These are phyloP conservation scores for Triticum dicoccoides DNA, from an alignment of 176 grass and related monocot genomes.

Conservation along the genomic window DNA sequence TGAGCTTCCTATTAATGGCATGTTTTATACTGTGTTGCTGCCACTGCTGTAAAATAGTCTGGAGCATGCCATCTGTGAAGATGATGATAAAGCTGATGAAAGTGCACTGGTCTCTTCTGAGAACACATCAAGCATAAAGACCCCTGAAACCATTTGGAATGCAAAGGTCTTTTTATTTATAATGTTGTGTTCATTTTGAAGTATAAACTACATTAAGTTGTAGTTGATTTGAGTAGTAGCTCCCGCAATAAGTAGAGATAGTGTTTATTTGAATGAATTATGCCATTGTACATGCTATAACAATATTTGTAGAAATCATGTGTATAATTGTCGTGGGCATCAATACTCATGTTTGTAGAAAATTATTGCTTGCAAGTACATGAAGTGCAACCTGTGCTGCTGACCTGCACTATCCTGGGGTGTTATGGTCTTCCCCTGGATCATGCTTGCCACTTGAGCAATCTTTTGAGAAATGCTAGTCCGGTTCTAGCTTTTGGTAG, in stretches of 20 bases:
- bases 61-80: slow-evolving; percentile 79
- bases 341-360: background rate
- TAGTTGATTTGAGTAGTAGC: slow-evolving; percentile 9
- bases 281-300: background rate
- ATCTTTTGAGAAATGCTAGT: background rate
- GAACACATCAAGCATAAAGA: slow-evolving; percentile 41
- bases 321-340: background rate
- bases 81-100: slow-evolving; percentile 51
- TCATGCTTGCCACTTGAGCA: background rate
- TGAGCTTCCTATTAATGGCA: background rate
- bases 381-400: background rate
- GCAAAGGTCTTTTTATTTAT: slow-evolving; percentile 60
- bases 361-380: background rate
- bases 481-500: background rate
- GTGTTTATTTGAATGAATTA: background rate
- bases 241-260: background rate
- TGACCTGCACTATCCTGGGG: background rate
- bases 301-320: background rate
- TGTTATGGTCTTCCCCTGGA: background rate
- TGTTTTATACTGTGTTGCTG: slow-evolving; percentile 9
- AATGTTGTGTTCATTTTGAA: background rate
- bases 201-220: background rate
- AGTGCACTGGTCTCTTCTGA: slow-evolving; percentile 36
- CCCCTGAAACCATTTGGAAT: slow-evolving; percentile 73
- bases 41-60: slow-evolving; percentile 59